Base-by-base conservation (phyloP, 2,329 filamentous ascomycete species). In the Atkinsonella texensis region DNA sequence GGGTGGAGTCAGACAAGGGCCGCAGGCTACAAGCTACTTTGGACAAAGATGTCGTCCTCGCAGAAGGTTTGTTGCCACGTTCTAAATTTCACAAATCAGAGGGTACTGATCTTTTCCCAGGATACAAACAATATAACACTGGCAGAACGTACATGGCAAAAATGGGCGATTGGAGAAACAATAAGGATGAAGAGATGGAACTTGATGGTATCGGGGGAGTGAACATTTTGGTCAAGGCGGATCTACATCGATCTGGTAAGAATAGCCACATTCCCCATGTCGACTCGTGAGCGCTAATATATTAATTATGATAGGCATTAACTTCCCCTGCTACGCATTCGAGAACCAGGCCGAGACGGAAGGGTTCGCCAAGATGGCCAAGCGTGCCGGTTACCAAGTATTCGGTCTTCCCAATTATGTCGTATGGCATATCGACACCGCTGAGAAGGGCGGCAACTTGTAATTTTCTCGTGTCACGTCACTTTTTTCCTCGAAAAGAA, bases 271-370 rank as follows among this genome's bases (percentile, higher is more conserved):
- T 20, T 9, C 9, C 43, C 18, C 33, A 50, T 20, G 32, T 32
- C 8, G 38, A n/a, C 31, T 11, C 28, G 52, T 18, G 48, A 18
- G 20, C 50, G 46, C 64, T 70, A 18, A 50, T 15, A 10, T 54
- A 68, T 44, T 23, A 18, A 46, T 51, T 58, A 10, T n/a, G 15
- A 40, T 32, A 91, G 90, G 91, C 56, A 93, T 98, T 73, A 98
- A 98, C 70, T 98, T 98, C 69, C 93, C 93, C 9, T 84, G 83
- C 65, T 98, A 98, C 63, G 80, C 93, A 3, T 98, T 98, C 66
- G 93, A 98, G 68, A 97, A 98, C 69, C 93, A 98, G 72, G 93
- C 93, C 57, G 93, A 98, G 70, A 98, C 93, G 4, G 93, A 98
- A 71, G 93, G 93, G 7, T 98, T 98, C 64, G 93, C 93, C 39